Percentiles rank a stretch among this genome's conserved stretches.
Conservation (phyloP, 2,329 filamentous ascomycete genomes). For the Chrysoporthe austroafricana region DNA sequence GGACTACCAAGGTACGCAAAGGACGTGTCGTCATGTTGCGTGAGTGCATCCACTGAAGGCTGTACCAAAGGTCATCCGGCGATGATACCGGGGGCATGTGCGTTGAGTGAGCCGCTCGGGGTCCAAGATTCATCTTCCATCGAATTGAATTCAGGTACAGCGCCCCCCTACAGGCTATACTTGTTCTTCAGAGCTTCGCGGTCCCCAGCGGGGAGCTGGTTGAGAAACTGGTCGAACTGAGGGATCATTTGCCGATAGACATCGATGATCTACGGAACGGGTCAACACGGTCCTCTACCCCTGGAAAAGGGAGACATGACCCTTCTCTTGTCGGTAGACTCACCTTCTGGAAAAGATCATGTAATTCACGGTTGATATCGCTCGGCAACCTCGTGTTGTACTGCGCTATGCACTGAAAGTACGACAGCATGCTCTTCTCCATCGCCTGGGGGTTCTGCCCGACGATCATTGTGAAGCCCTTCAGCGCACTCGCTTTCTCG, state of each 20-base stretch:
- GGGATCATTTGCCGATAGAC: conserved; percentile 64
- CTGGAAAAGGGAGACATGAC: background rate
- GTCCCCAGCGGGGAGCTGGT: conserved; percentile 53
- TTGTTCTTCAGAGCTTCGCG: conserved; percentile 52
- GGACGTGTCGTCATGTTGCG: background rate
- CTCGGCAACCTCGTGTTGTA: conserved; percentile 69
- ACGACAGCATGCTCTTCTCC: conserved; percentile 80
- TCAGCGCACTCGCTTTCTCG: conserved; percentile 92
- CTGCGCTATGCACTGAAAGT: conserved; percentile 81
- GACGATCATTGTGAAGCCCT: conserved; percentile 85
- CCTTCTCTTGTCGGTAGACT: conserved; percentile 39
- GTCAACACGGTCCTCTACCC: conserved; percentile 34
- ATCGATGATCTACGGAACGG: conserved; percentile 46
- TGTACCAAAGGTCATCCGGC: background rate
- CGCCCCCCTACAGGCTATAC: conserved; percentile 41
- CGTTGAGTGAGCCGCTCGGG: background rate
- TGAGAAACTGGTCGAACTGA: conserved; percentile 59
- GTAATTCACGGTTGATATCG: conserved; percentile 66
- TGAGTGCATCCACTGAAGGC: background rate
- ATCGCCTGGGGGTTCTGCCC: conserved; percentile 88
- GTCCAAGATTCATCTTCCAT: background rate
- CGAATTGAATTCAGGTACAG: background rate
- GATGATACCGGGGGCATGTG: background rate
- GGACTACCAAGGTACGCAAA: background rate
- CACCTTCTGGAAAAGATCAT: conserved; percentile 77